Conservation (phyloP, 1,284 basidiomycete genomes). For the Puccinia triticina region DNA sequence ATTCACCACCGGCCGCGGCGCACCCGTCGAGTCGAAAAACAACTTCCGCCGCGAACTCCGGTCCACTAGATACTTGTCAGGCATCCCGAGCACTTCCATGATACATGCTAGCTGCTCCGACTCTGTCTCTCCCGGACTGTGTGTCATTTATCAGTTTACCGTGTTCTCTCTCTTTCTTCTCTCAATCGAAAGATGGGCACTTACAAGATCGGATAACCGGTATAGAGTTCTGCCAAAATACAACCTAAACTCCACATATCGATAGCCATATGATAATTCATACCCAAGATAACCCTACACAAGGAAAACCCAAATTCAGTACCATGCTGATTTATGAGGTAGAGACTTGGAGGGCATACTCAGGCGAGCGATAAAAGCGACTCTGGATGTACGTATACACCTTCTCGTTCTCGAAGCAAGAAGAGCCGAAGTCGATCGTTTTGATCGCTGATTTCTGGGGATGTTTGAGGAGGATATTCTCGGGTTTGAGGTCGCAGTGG, state of each 20-base stretch:
- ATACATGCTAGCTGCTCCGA: slow-evolving; percentile 98
- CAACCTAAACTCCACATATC: slow-evolving; percentile 96
- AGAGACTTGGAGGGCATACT: slow-evolving; percentile 59
- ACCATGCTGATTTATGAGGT: neutral
- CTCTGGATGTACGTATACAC: slow-evolving; percentile 98
- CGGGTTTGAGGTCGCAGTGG: slow-evolving; percentile 99
- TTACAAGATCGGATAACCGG: slow-evolving; percentile 93
- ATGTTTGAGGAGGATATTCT: slow-evolving; percentile 94
- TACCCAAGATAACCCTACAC: slow-evolving; percentile 78
- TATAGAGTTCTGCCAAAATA: slow-evolving; percentile 94
- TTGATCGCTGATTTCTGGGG: slow-evolving; percentile 95
- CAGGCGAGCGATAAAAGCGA: slow-evolving; percentile 94
- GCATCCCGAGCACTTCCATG: slow-evolving; percentile 96
- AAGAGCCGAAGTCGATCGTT: slow-evolving; percentile 98
- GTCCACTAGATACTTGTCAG: slow-evolving; percentile 92
- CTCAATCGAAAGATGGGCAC: neutral
- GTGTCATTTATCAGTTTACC: too few species aligned
- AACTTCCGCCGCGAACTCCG: slow-evolving; percentile 89
- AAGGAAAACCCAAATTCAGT: neutral
- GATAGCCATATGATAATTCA: slow-evolving; percentile 81
- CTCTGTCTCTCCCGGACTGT: slow-evolving; percentile 64
- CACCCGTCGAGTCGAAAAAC: slow-evolving; percentile 93
- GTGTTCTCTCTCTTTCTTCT: neutral
- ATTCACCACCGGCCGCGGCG: slow-evolving; percentile 89
- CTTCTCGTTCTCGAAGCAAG: slow-evolving; percentile 98